These are phyloP conservation scores for Curvularia sp. DNA, from an alignment of 2,329 filamentous ascomycete species.

Conservation along the genomic window DNA sequence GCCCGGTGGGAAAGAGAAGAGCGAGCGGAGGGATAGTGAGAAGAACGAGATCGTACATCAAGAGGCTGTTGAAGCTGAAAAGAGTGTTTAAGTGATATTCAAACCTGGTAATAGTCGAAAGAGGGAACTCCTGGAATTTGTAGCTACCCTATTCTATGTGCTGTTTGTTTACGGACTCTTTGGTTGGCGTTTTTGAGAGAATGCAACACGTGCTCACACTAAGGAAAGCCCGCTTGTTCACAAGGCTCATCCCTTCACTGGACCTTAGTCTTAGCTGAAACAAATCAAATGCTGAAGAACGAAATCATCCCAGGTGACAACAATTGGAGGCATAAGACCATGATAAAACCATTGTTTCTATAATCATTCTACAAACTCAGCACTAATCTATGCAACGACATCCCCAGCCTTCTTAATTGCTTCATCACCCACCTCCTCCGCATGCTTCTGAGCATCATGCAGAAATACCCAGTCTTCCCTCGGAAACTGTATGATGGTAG, in stretches of 20 bases:
- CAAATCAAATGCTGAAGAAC: background rate
- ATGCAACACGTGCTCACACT: background rate
- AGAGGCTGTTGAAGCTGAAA: slow-evolving; percentile 19
- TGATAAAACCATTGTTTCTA: too few relatives aligned
- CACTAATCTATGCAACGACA: background rate
- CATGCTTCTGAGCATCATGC: slow-evolving; percentile 42
- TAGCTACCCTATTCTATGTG: background rate
- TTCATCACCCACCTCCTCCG: slow-evolving; percentile 41
- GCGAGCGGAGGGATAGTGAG: slow-evolving; percentile 25
- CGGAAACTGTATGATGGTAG: slow-evolving; percentile 40
- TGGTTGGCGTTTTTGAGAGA: background rate
- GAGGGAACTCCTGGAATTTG: background rate
- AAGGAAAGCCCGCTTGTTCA: background rate
- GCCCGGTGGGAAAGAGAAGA: slow-evolving; percentile 22
- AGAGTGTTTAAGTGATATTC: slow-evolving; percentile 4
- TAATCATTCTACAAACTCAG: background rate
- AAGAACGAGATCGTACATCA: slow-evolving; percentile 26
- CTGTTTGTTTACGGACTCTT: background rate
- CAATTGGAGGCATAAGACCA: background rate
- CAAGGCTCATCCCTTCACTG: background rate
- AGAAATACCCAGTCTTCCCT: slow-evolving; percentile 46
- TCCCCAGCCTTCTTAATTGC: slow-evolving; percentile 31
- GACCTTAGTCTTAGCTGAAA: background rate
- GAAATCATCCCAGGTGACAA: background rate
- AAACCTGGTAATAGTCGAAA: background rate